These are phyloP conservation scores for Dryas alaskensis DNA, from an alignment of 306 rosid genomes.

Conservation along the genomic window DNA sequence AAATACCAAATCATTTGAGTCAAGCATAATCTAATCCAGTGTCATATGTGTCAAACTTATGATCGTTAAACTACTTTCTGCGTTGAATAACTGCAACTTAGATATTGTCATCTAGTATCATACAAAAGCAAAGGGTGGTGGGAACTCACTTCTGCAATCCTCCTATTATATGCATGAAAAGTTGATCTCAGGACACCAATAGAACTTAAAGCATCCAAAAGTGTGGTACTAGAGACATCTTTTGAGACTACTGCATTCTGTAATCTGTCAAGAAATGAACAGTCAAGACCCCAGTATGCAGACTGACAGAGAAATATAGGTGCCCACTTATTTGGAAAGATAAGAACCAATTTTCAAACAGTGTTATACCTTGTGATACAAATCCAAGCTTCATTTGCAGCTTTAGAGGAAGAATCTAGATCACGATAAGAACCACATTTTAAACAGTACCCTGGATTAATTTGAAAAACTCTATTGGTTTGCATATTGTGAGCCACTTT, in stretches of 20 bases:
- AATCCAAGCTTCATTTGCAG: constrained; percentile 49
- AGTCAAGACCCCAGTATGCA: constrained; percentile 5
- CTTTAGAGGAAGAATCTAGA: constrained; percentile 44
- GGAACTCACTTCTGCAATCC: constrained; percentile 71
- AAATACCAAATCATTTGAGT: constrained; percentile 25
- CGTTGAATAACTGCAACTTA: neutral
- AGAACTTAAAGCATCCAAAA: constrained; percentile 53
- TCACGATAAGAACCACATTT: constrained; percentile 70
- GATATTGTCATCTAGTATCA: neutral
- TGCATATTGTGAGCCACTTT: constrained; percentile 30
- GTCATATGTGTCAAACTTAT: neutral
- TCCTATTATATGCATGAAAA: constrained; percentile 66
- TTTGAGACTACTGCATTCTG: constrained; percentile 51
- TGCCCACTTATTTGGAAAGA: neutral
- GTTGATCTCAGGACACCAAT: constrained; percentile 57
- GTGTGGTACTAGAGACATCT: constrained; percentile 42
- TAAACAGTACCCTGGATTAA: constrained; percentile 59
- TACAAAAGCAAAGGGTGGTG: neutral
- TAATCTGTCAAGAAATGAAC: constrained; percentile 47
- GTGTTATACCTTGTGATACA: constrained; percentile 47
- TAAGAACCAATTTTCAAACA: neutral
- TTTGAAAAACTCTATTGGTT: constrained; percentile 28
- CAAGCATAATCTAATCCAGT: neutral
- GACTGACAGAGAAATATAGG: neutral
- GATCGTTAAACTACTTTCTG: neutral